Base-by-base conservation (phyloP, 306 rosid genomes). In the Quercus berberidifolia region DNA sequence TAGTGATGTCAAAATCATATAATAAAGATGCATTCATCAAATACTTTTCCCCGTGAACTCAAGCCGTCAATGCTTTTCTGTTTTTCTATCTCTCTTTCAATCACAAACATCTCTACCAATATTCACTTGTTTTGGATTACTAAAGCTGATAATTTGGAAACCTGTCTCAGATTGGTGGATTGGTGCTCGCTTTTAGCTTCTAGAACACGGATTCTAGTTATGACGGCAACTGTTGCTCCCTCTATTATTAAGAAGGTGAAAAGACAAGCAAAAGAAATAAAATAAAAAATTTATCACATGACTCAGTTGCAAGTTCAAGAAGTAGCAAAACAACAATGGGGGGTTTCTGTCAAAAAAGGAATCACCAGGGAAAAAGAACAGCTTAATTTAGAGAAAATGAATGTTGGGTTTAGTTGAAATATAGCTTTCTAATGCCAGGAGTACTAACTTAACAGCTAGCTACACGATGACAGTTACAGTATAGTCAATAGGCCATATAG, bases 191-290 rank as follows among this genome's bases (percentile, higher is more conserved):
- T 25, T 85, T 74, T 81, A 74, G 73, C 90, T 85, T 87, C 35
- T 67, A 60, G 77, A 58, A 71, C 85, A 87, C 71, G 84, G 69
- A 41, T 76, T 79, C 85, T 84, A 26, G 21, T 46, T 51, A 55
- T 84, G 80, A 21, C 65, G 68, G 56, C 73, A 65, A 73, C 73
- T 73, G 69, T 59, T 52, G 4, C 35, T 30, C 20, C 19, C 33
- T 73, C 57, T 57, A 82, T 85, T 79, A 85, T 85, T 82, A 77
- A 12, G 28, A 51, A 23, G 7, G 77, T 21, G 56, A 25, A 54
- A 35, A 68, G 1, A 67, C 9, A 8, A 6, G 13, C 4, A 12
- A 5, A 31, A 65, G 19, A 31, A 5, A 28, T 28, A 0, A 28
- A 26, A 64, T 28, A 64, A 30, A 23, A 20, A 60, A 4, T 26